A percentile compares a stretch with the other conserved stretches of the same genome.
Evolutionary conservation across 257 asterid genomes (phyloP).

Genomic region (Solanum peruvianum): DNA sequence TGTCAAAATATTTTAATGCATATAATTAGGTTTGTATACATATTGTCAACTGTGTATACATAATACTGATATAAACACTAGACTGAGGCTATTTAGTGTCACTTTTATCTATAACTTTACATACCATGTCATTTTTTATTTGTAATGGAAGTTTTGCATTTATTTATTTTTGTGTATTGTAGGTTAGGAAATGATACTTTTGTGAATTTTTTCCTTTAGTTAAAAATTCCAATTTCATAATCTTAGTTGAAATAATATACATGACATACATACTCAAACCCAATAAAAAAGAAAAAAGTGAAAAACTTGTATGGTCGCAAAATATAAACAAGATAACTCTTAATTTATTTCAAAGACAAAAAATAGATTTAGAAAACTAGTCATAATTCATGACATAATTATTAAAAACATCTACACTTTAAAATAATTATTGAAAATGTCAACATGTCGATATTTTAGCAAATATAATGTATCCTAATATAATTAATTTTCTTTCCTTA

Average conservation of each 20-base stretch:
- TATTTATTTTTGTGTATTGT: background rate
- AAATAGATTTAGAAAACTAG: no score
- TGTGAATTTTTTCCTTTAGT: background rate
- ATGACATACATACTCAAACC: background rate
- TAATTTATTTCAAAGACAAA: background rate
- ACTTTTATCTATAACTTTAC: background rate
- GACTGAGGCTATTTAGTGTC: background rate
- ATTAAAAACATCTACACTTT: no score
- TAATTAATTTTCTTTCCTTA: no score
- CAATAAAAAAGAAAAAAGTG: no score
- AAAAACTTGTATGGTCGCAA: background rate
- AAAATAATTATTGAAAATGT: no score
- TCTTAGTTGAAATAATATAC: background rate
- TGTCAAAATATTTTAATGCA: background rate
- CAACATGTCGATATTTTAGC: no score
- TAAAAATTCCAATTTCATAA: background rate
- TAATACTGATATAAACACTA: background rate
- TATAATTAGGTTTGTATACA: background rate
- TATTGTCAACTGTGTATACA: background rate
- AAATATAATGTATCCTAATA: no score
- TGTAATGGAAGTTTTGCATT: background rate
- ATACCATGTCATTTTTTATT: background rate
- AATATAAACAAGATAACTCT: background rate
- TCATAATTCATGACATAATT: no score
- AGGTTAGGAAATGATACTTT: background rate